Base-by-base conservation (phyloP, 345 rosid species). In the Dimocarpus longan region DNA sequence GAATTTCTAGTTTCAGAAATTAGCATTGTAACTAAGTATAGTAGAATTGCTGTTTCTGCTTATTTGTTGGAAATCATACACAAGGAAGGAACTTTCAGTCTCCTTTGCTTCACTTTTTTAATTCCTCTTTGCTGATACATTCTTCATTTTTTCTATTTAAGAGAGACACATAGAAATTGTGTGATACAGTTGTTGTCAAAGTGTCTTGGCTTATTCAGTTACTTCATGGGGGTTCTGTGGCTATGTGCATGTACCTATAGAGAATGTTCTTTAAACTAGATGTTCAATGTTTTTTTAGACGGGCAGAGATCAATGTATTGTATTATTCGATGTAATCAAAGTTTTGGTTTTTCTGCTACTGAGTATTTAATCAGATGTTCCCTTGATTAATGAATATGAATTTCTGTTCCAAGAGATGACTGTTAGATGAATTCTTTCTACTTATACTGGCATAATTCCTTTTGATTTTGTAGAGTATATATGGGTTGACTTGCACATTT, bases 401-500 rank as follows among this genome's bases (percentile, higher is more conserved):
- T 72, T 79, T 63, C 40, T n/a, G 21, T 6, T 44, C 22, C 0
- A 2, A 50, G 11, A 43, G 62, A 54, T 5, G 16, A 10, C 15
- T 21, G 4, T 66, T 46, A 19, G 26, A 9, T 44, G 10, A 57
- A 69, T 70, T 50, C 28, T 52, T 32, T 50, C 19, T 72, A 70
- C 56, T 10, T 32, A 32, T 9, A 71, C 57, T n/a, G 13, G 5
- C 8, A 54, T 24, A 24, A 16, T 46, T 50, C 22, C 39, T 50
- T 74, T 50, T 75, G 72, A 54, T 69, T 4, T 44, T 78, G 78
- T 77, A 79, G 75, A 28, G 79, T 46, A 76, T 81, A 82, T 87
- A 85, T 88, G 93, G 93, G 89, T 86, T 88, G 89, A 91, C 50
- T 83, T 79, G 77, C 80, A 82, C 81, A 74, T 91, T 91, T 89